Conservation (phyloP, 1,284 basidiomycete species). For the Ceratobasidium sp. region DNA sequence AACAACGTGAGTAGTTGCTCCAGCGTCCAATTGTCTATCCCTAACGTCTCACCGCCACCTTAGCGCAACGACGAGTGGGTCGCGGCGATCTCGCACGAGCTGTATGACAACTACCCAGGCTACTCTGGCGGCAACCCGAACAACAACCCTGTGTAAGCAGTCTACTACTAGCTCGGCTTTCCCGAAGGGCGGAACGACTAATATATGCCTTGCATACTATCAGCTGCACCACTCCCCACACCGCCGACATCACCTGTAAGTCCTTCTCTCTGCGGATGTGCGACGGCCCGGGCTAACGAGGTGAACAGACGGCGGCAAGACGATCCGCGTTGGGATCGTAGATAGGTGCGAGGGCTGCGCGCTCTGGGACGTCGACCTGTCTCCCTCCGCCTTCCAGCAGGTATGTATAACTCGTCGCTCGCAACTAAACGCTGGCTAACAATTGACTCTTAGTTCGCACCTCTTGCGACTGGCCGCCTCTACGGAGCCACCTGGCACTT, state of each 20-base stretch:
- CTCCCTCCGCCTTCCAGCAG: constrained; percentile 40
- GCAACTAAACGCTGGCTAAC: neutral
- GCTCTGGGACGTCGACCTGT: constrained; percentile 35
- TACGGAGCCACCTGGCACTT: constrained; percentile 42
- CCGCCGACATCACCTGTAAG: constrained; percentile 19
- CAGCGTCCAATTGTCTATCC: neutral
- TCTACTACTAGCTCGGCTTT: no score
- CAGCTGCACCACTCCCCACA: constrained; percentile 13
- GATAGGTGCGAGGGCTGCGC: constrained; percentile 38
- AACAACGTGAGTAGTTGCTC: constrained; percentile 29
- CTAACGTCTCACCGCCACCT: neutral
- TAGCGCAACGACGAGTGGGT: constrained; percentile 16
- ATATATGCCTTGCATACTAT: neutral
- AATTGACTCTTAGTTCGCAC: constrained; percentile 11
- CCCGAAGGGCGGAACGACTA: neutral
- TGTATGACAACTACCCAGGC: constrained; percentile 38
- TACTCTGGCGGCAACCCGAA: constrained; percentile 41
- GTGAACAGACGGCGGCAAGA: constrained; percentile 37
- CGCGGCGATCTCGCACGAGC: constrained; percentile 34
- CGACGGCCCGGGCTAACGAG: neutral
- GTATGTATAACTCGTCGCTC: neutral
- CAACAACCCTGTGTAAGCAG: constrained; percentile 43
- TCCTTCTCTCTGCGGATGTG: neutral
- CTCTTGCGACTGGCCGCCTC: constrained; percentile 27
- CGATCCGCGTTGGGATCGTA: constrained; percentile 26